Evolutionary conservation across 2,329 filamentous ascomycete species (phyloP).

Genomic region (Sarocladiaceae sp.): DNA sequence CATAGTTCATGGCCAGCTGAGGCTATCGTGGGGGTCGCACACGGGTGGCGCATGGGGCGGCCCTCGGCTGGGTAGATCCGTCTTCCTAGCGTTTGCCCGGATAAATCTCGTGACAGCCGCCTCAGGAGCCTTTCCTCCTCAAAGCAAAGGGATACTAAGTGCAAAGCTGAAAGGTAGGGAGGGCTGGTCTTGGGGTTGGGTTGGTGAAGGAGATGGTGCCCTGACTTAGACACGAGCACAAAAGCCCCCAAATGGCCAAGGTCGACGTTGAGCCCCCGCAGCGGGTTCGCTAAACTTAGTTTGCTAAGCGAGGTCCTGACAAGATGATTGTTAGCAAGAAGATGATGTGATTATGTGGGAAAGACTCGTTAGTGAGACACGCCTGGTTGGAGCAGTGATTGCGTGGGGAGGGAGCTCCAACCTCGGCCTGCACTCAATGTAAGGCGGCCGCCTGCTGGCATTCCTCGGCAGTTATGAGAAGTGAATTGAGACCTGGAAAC

Average conservation of each 20-base stretch:
- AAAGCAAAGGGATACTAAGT: background rate
- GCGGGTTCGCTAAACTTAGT: too few species aligned
- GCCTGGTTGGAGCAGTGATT: too few species aligned
- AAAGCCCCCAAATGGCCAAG: too few species aligned
- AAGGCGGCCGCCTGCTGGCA: constrained; percentile 3
- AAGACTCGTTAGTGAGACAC: background rate
- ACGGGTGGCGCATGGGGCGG: background rate
- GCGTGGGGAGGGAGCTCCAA: too few species aligned
- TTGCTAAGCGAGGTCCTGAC: too few species aligned
- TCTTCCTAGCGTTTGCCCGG: background rate
- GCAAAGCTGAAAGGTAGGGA: background rate
- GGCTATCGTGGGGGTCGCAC: background rate
- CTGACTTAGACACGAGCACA: background rate
- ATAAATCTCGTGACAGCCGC: too few species aligned
- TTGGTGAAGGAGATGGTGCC: background rate
- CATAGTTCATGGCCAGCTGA: background rate
- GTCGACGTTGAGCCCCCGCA: too few species aligned
- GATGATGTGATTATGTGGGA: background rate
- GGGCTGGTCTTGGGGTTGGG: background rate
- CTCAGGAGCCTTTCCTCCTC: too few species aligned
- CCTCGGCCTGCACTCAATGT: too few species aligned
- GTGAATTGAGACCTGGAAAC: constrained; percentile 1
- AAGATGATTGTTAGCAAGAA: too few species aligned
- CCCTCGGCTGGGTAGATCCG: background rate
- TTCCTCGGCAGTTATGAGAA: constrained; percentile 6